Percentiles rank a stretch among this genome's conserved stretches.
phyloP scores from a whole-genome alignment of 805 yeast genomes.

The Maudiozyma pseudohumilis region DNA sequence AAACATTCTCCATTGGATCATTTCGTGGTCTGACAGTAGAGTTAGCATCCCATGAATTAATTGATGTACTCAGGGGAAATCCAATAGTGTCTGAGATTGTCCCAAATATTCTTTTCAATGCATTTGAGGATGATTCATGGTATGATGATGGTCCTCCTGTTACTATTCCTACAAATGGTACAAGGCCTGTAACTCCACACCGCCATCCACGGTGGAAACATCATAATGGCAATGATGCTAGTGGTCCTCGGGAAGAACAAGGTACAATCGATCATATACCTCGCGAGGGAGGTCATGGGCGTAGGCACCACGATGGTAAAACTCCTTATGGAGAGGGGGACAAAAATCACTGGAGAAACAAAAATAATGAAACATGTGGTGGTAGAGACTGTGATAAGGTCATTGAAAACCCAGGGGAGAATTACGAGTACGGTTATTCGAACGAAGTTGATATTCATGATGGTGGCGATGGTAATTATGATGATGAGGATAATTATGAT shows the following conservation, averaged over 20 bases:
- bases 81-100: slow-evolving; percentile 62
- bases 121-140: slow-evolving; percentile 35
- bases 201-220: no score
- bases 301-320: no score
- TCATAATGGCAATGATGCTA: not conserved
- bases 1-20: slow-evolving; percentile 54
- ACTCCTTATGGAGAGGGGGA: no score
- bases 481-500: slow-evolving; percentile 6
- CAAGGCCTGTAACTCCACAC: no score
- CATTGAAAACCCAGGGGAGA: no score
- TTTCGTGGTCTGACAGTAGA: slow-evolving; percentile 64
- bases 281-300: not conserved
- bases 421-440: slow-evolving; percentile 4
- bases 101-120: slow-evolving; percentile 52
- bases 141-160: not conserved
- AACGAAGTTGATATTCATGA: slow-evolving; percentile 3
- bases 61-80: slow-evolving; percentile 41
- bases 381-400: no score
- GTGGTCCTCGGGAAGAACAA: not conserved
- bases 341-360: no score
- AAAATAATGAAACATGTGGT: no score
- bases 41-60: slow-evolving; percentile 38
- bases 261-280: not conserved
- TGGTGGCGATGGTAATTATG: slow-evolving; percentile 5
- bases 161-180: no score